Evolutionary conservation across 768 basidiomycete genomes (phyloP).

Genomic region (Leccinum sublutescens): DNA sequence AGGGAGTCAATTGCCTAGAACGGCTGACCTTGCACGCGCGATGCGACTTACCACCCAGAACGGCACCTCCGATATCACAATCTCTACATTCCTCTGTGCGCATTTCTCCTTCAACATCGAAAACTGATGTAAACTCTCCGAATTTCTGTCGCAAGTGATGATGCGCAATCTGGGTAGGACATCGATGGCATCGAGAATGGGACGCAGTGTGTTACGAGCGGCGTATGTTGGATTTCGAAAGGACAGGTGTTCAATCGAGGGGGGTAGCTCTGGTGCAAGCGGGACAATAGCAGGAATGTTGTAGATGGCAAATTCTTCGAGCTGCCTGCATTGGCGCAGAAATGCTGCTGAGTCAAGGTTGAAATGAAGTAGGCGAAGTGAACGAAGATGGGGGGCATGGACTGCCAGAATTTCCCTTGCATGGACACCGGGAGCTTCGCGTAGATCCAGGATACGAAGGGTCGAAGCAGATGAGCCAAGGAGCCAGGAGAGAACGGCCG

Average conservation of each 20-base stretch:
- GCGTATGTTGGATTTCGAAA: constrained; percentile 33
- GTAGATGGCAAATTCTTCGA: constrained; percentile 41
- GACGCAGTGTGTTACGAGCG: constrained; percentile 22
- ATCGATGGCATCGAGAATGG: constrained; percentile 33
- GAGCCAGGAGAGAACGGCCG: constrained; percentile 38
- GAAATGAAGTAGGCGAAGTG: constrained; percentile 41
- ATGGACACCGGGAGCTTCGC: constrained; percentile 33
- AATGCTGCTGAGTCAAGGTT: constrained; percentile 33
- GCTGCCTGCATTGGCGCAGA: constrained; percentile 35
- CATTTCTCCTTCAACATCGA: constrained; percentile 29
- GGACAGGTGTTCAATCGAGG: constrained; percentile 40
- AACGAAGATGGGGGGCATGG: constrained; percentile 38
- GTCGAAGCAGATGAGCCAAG: constrained; percentile 34
- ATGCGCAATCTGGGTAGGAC: constrained; percentile 35
- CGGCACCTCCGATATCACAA: constrained; percentile 30
- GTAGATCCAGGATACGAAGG: constrained; percentile 42
- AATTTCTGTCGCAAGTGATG: constrained; percentile 36
- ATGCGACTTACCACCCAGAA: constrained; percentile 36
- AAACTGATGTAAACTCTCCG: constrained; percentile 22
- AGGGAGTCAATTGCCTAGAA: not conserved
- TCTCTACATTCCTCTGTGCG: constrained; percentile 25
- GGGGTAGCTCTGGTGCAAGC: constrained; percentile 34
- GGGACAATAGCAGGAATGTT: constrained; percentile 35
- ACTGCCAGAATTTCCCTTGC: constrained; percentile 26
- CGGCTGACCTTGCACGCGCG: not conserved